Base-by-base conservation (phyloP, 495 filamentous ascomycete species). In the Apiosordaria backusii region DNA sequence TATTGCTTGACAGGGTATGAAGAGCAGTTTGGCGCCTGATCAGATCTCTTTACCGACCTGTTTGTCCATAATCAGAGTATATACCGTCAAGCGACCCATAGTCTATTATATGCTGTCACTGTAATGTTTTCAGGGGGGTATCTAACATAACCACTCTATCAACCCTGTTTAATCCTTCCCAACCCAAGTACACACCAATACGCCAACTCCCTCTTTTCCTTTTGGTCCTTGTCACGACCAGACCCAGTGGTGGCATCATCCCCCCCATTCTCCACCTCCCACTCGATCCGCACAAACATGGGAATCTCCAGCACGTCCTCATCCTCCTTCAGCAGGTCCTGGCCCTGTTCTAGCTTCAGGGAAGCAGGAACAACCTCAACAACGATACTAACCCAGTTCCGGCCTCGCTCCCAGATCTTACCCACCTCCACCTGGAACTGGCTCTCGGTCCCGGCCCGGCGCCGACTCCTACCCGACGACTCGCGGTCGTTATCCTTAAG, bases 261-360 rank as follows among this genome's bases (percentile, higher is more conserved):
- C 55, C 87, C 86, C 61, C 86, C 86, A 4, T 84, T 82, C 68
- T 96, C 92, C 40, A 86, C 84, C 78, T 97, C 93, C 88, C 92
- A 99, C 77, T 97, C 93, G 68, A 97, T 82, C 54, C 92, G 84
- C 71, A 98, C 92, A 78, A 94, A 94, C 62, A 99, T 85, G 45
- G 95, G 94, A 69, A 98, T 93, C 82, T 99, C 95, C 40, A 97
- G 79, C n/a, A 97, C 83, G 72, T 96, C 91, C 69, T 95, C 92
- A 70, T 93, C 90, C 62, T 91, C 88, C 65, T 80, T 84, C 40
- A 88, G 67, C 64, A 61, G 52, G 18, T 55, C 52, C 21, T 64
- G 65, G 6, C 58, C 61, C 0, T 13, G 6, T 6, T 53, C 66
- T n/a, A 74, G 63, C 35, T 75, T 72, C 50, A 87, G 67, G 23